Conservation (phyloP, 2,329 filamentous ascomycete species). For the Myriosclerotinia curreyana region DNA sequence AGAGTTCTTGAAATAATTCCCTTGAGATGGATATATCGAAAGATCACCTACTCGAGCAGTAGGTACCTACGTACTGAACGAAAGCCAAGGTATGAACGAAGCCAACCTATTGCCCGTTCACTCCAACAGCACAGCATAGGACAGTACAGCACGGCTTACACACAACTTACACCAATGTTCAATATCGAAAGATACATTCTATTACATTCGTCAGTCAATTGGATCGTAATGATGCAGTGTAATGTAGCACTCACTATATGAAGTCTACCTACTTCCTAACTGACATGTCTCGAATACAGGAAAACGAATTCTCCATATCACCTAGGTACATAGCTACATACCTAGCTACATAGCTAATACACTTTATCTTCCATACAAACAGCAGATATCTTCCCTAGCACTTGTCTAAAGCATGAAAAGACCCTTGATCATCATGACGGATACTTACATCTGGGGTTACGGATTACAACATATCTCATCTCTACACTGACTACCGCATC, state of each 20-base stretch:
- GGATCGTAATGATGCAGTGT: background rate
- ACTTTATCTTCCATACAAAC: background rate
- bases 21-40: too few species aligned
- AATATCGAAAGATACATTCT: too few species aligned
- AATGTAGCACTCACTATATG: background rate
- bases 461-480: constrained; percentile 14
- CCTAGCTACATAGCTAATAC: background rate
- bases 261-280: background rate
- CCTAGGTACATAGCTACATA: background rate
- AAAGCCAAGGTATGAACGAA: background rate
- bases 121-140: background rate
- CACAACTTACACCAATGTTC: background rate
- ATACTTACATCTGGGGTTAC: constrained; percentile 16
- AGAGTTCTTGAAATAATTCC: too few species aligned
- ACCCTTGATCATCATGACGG: constrained; percentile 19
- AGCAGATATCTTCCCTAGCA: too few species aligned
- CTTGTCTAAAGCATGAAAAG: background rate
- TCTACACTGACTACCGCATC: background rate
- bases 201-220: background rate
- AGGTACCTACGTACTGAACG: background rate
- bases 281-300: constrained; percentile 1
- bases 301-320: background rate
- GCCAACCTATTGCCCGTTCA: background rate
- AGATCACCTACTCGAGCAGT: too few species aligned
- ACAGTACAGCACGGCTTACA: background rate